phyloP scores from a whole-genome alignment of 352 stramenopile species.

The Lagenidium giganteum region DNA sequence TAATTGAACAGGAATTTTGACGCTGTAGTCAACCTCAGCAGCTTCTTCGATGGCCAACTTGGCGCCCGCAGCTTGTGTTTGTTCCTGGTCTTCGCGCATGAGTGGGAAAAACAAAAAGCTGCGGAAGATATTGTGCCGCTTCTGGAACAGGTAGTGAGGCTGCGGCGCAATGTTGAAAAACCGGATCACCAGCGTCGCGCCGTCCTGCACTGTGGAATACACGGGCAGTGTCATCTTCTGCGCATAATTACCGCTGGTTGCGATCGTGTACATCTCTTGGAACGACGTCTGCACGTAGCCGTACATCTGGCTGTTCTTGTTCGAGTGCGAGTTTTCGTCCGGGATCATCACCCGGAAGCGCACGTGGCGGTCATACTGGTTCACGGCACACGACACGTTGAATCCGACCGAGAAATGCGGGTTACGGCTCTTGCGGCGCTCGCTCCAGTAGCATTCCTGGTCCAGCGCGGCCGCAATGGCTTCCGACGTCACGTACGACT shows the following conservation, averaged over 20 bases:
- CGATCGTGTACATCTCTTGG: slow-evolving; percentile 68
- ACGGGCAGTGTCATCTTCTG: slow-evolving; percentile 66
- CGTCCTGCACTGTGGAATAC: slow-evolving; percentile 52
- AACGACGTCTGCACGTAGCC: slow-evolving; percentile 73
- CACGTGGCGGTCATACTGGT: slow-evolving; percentile 52
- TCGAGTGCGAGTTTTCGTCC: slow-evolving; percentile 56
- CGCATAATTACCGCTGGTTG: slow-evolving; percentile 45
- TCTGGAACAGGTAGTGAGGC: slow-evolving; percentile 40
- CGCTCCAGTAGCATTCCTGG: slow-evolving; percentile 66
- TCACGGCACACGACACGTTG: slow-evolving; percentile 39
- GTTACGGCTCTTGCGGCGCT: slow-evolving; percentile 54
- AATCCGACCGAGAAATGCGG: slow-evolving; percentile 71
- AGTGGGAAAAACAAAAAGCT: slow-evolving; percentile 64
- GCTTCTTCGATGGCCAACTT: slow-evolving; percentile 78
- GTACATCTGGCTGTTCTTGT: slow-evolving; percentile 63
- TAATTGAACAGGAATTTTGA: slow-evolving; percentile 76
- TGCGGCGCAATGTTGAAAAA: slow-evolving; percentile 47
- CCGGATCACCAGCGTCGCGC: slow-evolving; percentile 54
- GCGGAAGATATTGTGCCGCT: slow-evolving; percentile 45
- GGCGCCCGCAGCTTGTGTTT: slow-evolving; percentile 35
- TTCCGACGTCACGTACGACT: neutral
- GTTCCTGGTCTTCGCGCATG: slow-evolving; percentile 42
- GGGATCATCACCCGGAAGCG: slow-evolving; percentile 78
- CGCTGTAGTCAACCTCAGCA: slow-evolving; percentile 70
- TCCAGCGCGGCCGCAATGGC: slow-evolving; percentile 14